Base-by-base conservation (phyloP, 202 grass and related monocot genomes). In the Brachypodium distachyon region DNA sequence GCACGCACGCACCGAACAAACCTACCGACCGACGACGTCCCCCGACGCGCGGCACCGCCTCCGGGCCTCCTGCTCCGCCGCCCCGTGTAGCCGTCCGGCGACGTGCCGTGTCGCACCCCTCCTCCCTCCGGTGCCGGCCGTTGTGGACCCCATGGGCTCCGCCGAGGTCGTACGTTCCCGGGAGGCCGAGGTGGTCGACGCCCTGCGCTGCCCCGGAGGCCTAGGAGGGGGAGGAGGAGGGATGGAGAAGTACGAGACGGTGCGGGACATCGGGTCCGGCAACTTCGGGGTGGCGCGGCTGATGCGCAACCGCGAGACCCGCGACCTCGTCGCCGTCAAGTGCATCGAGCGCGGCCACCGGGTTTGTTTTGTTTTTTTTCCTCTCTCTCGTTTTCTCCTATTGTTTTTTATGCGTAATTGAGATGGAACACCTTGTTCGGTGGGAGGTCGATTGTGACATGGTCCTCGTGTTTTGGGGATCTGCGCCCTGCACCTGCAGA, bases 241-340 rank as follows among this genome's bases (percentile, higher is more conserved):
- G 66, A 97, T 97, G 94, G 94, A 97, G 49, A 93, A 87, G 84
- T 97, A 97, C 83, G 94, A 97, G 84, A 42, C 80, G 88, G 91
- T 97, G 82, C 62, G 86, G 74, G 94, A 97, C 77, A 97, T 97
- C 73, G 94, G 94, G 59, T 97, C 94, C 28, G 94, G 94, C 14
- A 97, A 97, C 85, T 97, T 97, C 70, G 94, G 94, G 51, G 94
- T 97, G 67, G 94, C 94, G 43, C 85, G 92, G 72, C 76, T 97
- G 76, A 93, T 93, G 94, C 83, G 94, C 61, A 85, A 86, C 84
- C 92, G 87, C 74, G 94, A 91, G 60, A 97, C 88, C 32, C 85
- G 85, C 52, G 86, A 97, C 76, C 94, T 97, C 84, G 94, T 97
- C 70, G 94, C 94, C 84, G 87, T 97, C 83, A 97, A 97, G 85